Base-by-base conservation (phyloP, 2,329 filamentous ascomycete species). In the Fusarium sp. region DNA sequence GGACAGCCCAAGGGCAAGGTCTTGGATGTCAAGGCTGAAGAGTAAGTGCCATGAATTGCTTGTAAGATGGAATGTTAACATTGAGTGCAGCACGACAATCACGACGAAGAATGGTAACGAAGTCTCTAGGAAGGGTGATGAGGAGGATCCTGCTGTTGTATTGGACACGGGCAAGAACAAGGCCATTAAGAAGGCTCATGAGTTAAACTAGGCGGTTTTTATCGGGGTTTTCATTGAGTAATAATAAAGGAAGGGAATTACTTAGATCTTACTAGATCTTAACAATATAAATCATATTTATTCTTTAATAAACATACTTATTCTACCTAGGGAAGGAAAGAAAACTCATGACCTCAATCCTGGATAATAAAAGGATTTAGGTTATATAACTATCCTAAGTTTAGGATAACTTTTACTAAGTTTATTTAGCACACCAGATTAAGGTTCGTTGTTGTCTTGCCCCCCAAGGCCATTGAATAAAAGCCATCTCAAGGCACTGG, bases 1-100 rank as follows among this genome's bases (percentile, higher is more conserved):
- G 84, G 84, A 14, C 80, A 85, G 26, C 83, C 84, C 4, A 66
- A 85, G 66, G 84, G 84, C 5, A 84, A 84, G 20, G 84, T 86
- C 2, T 72, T 85, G 6, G 83, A 86, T 20, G 84, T 86, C 48
- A 85, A 85, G 66, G 79, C 75, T 1, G 82, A 84, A 32, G 81
- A 83, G 84, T 85, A 66, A 77, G 82, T 56, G 2, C 13, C 5
- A 28, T 28, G 28, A 28, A 28, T 6, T 28, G 28, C 28, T 28
- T 28, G 28, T 28, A 8, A 28, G 28, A 28, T 28, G 28, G 28
- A 3, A 28, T 28, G 28, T 28, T 28, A 28, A 75, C 26, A 9
- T 39, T 2, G 6, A 64, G 50, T 63, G 11, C 1, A 73, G 69
- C 20, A 68, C 72, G 5, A 56, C 51, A 0, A 82, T 86, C 24